phyloP scores from a whole-genome alignment of 352 stramenopile species.

The Phytophthora hibernalis region DNA sequence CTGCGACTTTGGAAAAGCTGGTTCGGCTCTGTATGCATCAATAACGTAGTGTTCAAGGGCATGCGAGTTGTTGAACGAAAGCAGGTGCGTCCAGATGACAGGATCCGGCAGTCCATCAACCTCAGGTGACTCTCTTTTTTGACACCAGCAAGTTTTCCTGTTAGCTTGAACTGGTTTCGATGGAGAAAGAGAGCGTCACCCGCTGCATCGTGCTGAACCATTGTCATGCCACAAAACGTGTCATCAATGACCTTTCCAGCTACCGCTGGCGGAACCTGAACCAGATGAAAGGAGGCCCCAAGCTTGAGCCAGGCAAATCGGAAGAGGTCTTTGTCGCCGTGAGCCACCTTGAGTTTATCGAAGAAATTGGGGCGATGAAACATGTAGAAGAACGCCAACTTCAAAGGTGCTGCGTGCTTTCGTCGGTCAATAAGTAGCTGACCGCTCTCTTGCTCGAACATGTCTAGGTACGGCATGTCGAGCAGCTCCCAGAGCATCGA shows the following conservation, averaged over 20 bases:
- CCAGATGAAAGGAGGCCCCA: slow-evolving; percentile 57
- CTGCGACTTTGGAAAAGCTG: slow-evolving; percentile 50
- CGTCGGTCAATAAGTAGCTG: slow-evolving; percentile 56
- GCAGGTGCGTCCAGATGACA: slow-evolving; percentile 67
- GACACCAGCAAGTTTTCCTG: slow-evolving; percentile 22
- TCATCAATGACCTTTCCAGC: slow-evolving; percentile 41
- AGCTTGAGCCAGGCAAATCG: slow-evolving; percentile 62
- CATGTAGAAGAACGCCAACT: slow-evolving; percentile 47
- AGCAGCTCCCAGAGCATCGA: slow-evolving; percentile 65
- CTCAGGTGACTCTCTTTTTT: slow-evolving; percentile 23
- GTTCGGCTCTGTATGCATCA: slow-evolving; percentile 51
- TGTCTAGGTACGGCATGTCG: slow-evolving; percentile 47
- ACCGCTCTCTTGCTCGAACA: slow-evolving; percentile 76
- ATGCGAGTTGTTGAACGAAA: slow-evolving; percentile 59
- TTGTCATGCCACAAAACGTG: slow-evolving; percentile 61
- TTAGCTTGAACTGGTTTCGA: slow-evolving; percentile 57
- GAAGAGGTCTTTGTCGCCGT: slow-evolving; percentile 75
- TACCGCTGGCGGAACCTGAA: slow-evolving; percentile 43
- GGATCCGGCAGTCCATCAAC: slow-evolving; percentile 44
- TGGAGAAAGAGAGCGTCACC: slow-evolving; percentile 56
- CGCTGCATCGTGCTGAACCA: slow-evolving; percentile 47
- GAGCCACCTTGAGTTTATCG: slow-evolving; percentile 41
- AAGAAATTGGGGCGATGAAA: slow-evolving; percentile 53
- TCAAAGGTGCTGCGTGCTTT: slow-evolving; percentile 37
- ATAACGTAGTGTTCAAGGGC: slow-evolving; percentile 50